Evolutionary conservation across 352 stramenopile genomes (phyloP), one percentile per base, ranked within the genome.

Genomic region (Phytophthora quininea): DNA sequence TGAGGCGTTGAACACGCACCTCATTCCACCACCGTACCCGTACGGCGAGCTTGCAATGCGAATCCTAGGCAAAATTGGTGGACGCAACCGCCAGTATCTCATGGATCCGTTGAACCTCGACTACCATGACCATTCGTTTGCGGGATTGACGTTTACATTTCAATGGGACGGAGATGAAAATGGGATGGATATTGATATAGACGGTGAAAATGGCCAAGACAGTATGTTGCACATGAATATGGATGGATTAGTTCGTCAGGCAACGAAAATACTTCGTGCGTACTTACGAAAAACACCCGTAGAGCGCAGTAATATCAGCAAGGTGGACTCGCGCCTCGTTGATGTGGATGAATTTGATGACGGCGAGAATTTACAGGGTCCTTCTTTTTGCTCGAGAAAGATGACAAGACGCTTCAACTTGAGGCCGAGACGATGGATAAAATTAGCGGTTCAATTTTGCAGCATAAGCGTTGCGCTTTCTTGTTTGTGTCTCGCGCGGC

Each of bases 41-140:
- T 99, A 99, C 67, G 97, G 98, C 1, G 86, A 98, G 54, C 74
- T 98, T 40, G 93, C 96, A 12, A 96, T 98, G 73, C 88, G 94
- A n/a, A 94, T 99, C 31, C 69, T 99, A 15, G 98, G 98, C 43
- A 99, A 99, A 76, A 94, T 99, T 47, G 97, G 97, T 40, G 97
- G 97, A 10, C 90, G 90, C 37, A 97, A 96, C 72, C 86, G 91
- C 3, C 87, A 94, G 63, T 96, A 95, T 58, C 77, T 96, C n/a
- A 93, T 91, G 81, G 88, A 96, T 58, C 77, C 85, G 14, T 63
- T 94, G 33, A 77, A 91, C 47, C 60, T 97, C 12, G 70, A 91
- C 33, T 88, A 77, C 31, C 54, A 64, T 42, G 76, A 80, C 31
- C 76, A 79, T 30, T 79, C 75, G 15, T 82, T 75, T 58, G 78